These are phyloP conservation scores for Cyclotella sp. DNA, from an alignment of 108 stramenopile species.

Conservation along the genomic window DNA sequence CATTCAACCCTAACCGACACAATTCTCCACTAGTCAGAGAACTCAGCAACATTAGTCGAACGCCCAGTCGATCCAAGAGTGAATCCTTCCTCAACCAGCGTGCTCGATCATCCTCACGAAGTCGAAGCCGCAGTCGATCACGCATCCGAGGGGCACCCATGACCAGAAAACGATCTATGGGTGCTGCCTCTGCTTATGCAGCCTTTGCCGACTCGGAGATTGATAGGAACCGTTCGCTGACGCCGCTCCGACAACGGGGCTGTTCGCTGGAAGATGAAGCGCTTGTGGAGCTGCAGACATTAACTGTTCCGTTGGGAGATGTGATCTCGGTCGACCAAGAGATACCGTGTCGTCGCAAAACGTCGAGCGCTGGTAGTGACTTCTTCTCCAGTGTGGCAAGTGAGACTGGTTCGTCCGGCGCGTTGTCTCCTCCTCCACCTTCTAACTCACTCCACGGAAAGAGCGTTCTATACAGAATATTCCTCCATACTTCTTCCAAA, in stretches of 20 bases:
- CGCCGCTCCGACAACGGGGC: not conserved
- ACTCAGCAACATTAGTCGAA: not conserved
- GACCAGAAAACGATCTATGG: slow-evolving; percentile 7
- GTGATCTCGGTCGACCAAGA: slow-evolving; percentile 25
- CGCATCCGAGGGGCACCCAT: not conserved
- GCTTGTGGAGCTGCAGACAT: not conserved
- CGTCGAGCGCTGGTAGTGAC: slow-evolving; percentile 3
- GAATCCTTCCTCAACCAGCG: not conserved
- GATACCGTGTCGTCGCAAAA: slow-evolving; percentile 3
- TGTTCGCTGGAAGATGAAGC: not conserved
- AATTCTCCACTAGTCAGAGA: slow-evolving; percentile 3
- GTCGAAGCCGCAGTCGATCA: slow-evolving; percentile 21
- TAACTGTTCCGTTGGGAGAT: slow-evolving; percentile 12
- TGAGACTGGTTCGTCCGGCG: not conserved
- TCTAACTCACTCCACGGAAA: slow-evolving; percentile 8
- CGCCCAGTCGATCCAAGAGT: slow-evolving; percentile 1
- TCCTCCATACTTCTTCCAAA: slow-evolving; percentile 14
- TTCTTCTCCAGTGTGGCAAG: slow-evolving; percentile 10
- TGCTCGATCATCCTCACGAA: not conserved
- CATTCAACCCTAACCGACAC: not conserved
- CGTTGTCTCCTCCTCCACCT: slow-evolving; percentile 2
- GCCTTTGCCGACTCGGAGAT: not conserved
- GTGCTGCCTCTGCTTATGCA: slow-evolving; percentile 6
- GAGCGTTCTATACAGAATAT: slow-evolving; percentile 14
- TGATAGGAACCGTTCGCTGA: not conserved